A percentile compares a stretch with the other conserved stretches of the same genome.
These are phyloP conservation scores for Beauveria caledonica DNA, from an alignment of 2,329 filamentous ascomycete species.

Conservation along the genomic window DNA sequence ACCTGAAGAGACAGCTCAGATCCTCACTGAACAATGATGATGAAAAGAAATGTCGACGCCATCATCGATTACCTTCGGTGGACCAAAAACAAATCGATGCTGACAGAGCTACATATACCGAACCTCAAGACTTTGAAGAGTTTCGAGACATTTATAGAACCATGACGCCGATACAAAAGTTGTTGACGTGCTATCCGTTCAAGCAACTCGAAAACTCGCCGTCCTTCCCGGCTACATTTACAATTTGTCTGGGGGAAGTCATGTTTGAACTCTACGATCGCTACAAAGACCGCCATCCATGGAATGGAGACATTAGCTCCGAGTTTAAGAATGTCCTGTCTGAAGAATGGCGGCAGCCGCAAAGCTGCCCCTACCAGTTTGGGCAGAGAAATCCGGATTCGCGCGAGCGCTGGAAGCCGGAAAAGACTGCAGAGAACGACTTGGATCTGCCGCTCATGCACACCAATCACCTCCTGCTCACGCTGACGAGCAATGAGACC, in stretches of 20 bases:
- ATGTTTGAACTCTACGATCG: background rate
- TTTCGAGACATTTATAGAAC: conserved; percentile 18
- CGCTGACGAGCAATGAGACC: conserved; percentile 47
- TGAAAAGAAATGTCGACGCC: background rate
- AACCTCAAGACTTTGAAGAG: conserved; percentile 20
- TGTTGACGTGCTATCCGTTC: conserved; percentile 11
- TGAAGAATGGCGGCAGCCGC: background rate
- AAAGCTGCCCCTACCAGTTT: background rate
- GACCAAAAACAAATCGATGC: conserved; percentile 16
- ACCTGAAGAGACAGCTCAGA: background rate
- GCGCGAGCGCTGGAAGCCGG: background rate
- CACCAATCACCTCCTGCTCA: conserved; percentile 41
- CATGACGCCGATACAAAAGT: conserved; percentile 25
- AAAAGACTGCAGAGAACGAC: background rate
- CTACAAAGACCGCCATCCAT: background rate
- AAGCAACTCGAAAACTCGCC: background rate
- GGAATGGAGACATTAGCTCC: background rate
- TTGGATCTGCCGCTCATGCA: conserved; percentile 18
- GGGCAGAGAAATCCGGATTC: background rate
- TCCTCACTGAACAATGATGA: background rate
- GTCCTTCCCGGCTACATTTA: background rate
- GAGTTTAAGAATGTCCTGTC: background rate
- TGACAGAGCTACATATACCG: conserved; percentile 30
- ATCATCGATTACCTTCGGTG: background rate
- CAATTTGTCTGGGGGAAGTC: background rate